phyloP scores from a whole-genome alignment of 2,329 filamentous ascomycete species.

The Sporothrix dimorphospora region DNA sequence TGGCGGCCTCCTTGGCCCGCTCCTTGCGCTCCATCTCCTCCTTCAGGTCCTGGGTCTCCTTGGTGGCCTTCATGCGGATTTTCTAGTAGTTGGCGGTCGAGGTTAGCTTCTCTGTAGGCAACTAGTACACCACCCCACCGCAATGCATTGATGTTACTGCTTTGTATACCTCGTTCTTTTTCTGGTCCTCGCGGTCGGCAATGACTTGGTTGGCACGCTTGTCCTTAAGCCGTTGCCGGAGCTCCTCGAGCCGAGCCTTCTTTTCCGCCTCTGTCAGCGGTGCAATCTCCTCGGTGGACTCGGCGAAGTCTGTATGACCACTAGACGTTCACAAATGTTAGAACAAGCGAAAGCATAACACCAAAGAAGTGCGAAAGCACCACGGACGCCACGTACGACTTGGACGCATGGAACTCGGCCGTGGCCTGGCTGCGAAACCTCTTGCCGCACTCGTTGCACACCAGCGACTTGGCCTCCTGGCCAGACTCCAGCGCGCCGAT shows the following conservation, averaged over 20 bases:
- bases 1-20: slow-evolving; percentile 85
- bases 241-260: slow-evolving; percentile 73
- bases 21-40: slow-evolving; percentile 88
- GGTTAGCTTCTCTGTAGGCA: not conserved
- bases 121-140: not conserved
- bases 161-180: slow-evolving; percentile 73
- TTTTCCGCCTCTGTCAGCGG: slow-evolving; percentile 93
- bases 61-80: slow-evolving; percentile 84
- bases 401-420: slow-evolving; percentile 87
- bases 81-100: slow-evolving; percentile 45
- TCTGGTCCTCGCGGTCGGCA: slow-evolving; percentile 78
- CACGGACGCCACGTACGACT: slow-evolving; percentile 60
- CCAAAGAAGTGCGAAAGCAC: not conserved
- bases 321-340: slow-evolving; percentile 44
- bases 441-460: slow-evolving; percentile 95
- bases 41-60: slow-evolving; percentile 84
- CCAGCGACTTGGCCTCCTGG: slow-evolving; percentile 74
- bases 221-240: slow-evolving; percentile 70
- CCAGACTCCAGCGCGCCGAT: slow-evolving; percentile 69
- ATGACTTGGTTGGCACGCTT: slow-evolving; percentile 71
- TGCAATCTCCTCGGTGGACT: slow-evolving; percentile 90
- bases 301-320: slow-evolving; percentile 86
- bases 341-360: not conserved
- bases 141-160: not conserved
- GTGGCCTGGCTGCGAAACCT: slow-evolving; percentile 79